Conservation (phyloP, 345 rosid species). For the Triadica sebifera region DNA sequence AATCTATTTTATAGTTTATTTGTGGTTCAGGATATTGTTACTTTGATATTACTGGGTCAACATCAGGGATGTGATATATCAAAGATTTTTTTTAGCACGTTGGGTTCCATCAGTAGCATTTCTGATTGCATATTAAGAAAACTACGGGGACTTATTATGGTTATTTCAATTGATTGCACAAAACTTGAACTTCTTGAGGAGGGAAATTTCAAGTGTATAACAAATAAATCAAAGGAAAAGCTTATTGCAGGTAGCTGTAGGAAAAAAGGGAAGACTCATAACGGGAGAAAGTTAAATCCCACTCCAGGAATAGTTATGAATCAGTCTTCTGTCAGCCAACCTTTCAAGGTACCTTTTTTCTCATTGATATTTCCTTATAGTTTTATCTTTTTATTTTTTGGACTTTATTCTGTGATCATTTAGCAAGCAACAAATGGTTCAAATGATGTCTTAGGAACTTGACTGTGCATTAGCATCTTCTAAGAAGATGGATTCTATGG, state of each 20-base stretch:
- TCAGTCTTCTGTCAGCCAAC: slow-evolving; percentile 26
- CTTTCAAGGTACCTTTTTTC: slow-evolving; percentile 49
- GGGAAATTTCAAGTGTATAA: slow-evolving; percentile 39
- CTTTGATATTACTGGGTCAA: slow-evolving; percentile 39
- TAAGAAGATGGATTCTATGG: slow-evolving; percentile 33
- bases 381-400: slow-evolving; percentile 1
- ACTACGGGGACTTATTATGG: slow-evolving; percentile 67
- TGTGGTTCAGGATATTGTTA: slow-evolving; percentile 57
- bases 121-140: slow-evolving; percentile 70
- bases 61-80: slow-evolving; percentile 37
- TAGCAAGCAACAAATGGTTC: slow-evolving; percentile 8
- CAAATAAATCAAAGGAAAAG: slow-evolving; percentile 57
- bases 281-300: slow-evolving; percentile 42
- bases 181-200: slow-evolving; percentile 79
- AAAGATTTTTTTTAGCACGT: slow-evolving; percentile 63
- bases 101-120: slow-evolving; percentile 56
- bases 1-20: slow-evolving; percentile 45
- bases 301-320: slow-evolving; percentile 32
- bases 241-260: slow-evolving; percentile 40
- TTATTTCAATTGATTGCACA: slow-evolving; percentile 66
- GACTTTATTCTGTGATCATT: slow-evolving; percentile 5
- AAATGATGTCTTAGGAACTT: slow-evolving; percentile 38
- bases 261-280: slow-evolving; percentile 56
- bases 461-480: slow-evolving; percentile 17
- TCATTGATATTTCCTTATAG: slow-evolving; percentile 5